Base-by-base conservation (phyloP, 768 basidiomycete genomes). In the Lactarius trivialis region DNA sequence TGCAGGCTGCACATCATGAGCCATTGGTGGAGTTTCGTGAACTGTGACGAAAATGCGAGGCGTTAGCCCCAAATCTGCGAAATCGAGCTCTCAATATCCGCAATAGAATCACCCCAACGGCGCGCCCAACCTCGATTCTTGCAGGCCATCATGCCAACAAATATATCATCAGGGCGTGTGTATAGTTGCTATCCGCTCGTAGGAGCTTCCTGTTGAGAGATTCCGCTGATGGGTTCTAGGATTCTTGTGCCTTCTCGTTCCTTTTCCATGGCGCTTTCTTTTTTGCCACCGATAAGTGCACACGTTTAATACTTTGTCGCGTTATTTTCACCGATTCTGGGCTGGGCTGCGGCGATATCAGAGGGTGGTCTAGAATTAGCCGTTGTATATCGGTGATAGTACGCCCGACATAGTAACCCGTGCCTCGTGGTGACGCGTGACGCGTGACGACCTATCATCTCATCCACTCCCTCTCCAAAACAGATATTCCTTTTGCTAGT, bases 341-440 rank as follows among this genome's bases (percentile, higher is more conserved):
- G 34, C 73, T 26, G 67, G 70, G 33, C 66, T 77, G 58, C 78
- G 24, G 78, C 71, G 12, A 79, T 75, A 65, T 76, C 76, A 12
- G 77, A 76, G 58, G 73, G 45, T 6, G 45, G 45, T 48, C 45
- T 48, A 48, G 45, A 48, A 48, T 15, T 48, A 48, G 45, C 45
- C 69, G 50, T 73, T 74, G 43, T 75, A 76, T 70, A 75, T 68
- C 74, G 80, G 67, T 21, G 67, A 68, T 63, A 61, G 66, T 49
- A 36, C 65, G 57, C 32, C 55, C 54, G 74, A 26, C 24, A 48
- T 24, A 30, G 2, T 30, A 48, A 48, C 24, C n/a, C 21, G 21
- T 24, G 21, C 12, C 45, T 14, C 21, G 11, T 45, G 11, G 11
- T 45, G 11, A 45, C 24, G 45, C 24, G 21, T 48, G 21, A 74